Evolutionary conservation across 1,284 basidiomycete genomes (phyloP), one percentile per base, ranked within the genome.

Genomic region (Cryptococcus amylolentus): DNA sequence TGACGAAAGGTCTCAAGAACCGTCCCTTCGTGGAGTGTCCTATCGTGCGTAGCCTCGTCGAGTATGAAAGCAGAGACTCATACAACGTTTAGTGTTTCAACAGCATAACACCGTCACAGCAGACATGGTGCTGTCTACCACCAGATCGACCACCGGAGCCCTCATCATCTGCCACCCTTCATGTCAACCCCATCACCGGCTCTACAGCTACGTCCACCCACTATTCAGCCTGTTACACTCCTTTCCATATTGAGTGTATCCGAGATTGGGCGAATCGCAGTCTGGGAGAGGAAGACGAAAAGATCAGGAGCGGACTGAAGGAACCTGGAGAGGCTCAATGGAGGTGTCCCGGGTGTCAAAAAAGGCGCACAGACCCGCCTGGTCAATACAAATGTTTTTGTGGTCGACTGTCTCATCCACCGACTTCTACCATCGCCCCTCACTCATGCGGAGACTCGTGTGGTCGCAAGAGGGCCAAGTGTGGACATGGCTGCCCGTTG

Each of bases 301-400:
- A 65, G 49, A 64, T 64, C 59, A 47, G 63, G 38, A 49, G 78
- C 80, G 31, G 60, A 31, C 57, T 57, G 10, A 80, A 80, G 50
- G 80, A 80, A 31, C 86, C 86, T 1, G 87, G 90, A 13, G 67
- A 73, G 50, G 71, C 77, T 28, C 70, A 63, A 67, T 93, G 91
- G 91, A 80, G 86, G 55, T 94, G 91, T 73, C 91, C 91, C 0
- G 90, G 89, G 0, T 94, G 91, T 77, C 91, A 91, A 68, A 84
- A 84, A 3, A 86, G 85, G 59, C 80, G 91, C 27, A 80, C 81
- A 45, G 73, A 77, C 5, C 82, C 88, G 2, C 88, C 89, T 0
- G 80, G 79, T 4, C 81, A 81, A 4, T 95, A 94, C 72, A 88
- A 87, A 78, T 95, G 91, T 71, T 94, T 92, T 78, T 96, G 91